Conservation (phyloP, 2,329 filamentous ascomycete species). For the Monilinia fructigena region DNA sequence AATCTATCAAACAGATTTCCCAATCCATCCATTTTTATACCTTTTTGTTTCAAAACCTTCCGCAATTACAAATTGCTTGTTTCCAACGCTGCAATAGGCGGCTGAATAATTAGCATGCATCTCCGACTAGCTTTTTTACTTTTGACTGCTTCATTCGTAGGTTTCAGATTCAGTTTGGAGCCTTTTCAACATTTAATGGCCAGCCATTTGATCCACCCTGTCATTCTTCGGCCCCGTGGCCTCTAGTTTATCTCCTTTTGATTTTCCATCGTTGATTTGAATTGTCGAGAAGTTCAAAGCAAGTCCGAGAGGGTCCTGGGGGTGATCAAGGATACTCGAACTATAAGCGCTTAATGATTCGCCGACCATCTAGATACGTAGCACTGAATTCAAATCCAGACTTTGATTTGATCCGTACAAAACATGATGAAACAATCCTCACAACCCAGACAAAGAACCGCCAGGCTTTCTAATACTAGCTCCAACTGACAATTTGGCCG, state of each 20-base stretch:
- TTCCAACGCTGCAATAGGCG: constrained; percentile 14
- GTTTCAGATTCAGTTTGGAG: not conserved
- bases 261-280: not conserved
- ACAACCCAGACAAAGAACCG: not conserved
- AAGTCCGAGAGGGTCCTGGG: not conserved
- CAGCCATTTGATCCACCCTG: constrained; percentile 14
- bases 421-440: not conserved
- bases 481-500: not conserved
- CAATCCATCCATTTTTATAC: constrained; percentile 17
- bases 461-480: not conserved
- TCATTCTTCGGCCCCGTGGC: not conserved
- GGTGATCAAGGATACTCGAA: not conserved
- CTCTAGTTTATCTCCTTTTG: not conserved
- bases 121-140: constrained; percentile 18
- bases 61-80: not conserved
- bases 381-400: not conserved
- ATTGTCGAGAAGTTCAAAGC: not conserved
- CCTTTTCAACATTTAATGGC: not conserved
- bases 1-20: constrained; percentile 11
- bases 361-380: not conserved
- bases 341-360: not conserved
- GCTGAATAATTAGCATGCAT: constrained; percentile 20
- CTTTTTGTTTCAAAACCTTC: not conserved
- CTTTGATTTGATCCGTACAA: not conserved
- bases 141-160: constrained; percentile 9